Percentiles rank a stretch among this genome's conserved stretches.
Conservation (phyloP, 352 stramenopile species). For the Globisporangium cylindrosporum region DNA sequence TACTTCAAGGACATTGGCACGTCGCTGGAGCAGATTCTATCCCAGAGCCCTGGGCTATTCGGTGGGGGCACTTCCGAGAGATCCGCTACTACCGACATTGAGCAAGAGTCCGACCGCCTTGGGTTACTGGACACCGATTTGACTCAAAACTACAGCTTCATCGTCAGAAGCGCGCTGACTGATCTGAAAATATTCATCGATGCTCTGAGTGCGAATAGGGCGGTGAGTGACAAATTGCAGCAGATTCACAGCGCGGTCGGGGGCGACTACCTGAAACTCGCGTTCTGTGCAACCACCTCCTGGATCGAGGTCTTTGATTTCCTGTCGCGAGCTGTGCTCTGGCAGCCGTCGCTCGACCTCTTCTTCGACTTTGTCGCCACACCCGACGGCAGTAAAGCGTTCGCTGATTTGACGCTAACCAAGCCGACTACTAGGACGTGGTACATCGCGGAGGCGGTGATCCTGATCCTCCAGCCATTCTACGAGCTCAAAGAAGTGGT, state of each 20-base stretch:
- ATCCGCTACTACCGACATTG: background rate
- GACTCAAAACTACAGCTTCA: background rate
- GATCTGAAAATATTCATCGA: slow-evolving; percentile 10
- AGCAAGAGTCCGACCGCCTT: background rate
- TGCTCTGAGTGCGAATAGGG: background rate
- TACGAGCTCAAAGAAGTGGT: slow-evolving; percentile 42
- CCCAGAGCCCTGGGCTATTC: background rate
- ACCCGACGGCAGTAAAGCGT: slow-evolving; percentile 1
- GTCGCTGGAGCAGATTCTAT: slow-evolving; percentile 18
- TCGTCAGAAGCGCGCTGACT: background rate
- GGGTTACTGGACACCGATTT: background rate
- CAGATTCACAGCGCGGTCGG: slow-evolving; percentile 14
- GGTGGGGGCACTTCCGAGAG: background rate
- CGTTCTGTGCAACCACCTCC: background rate
- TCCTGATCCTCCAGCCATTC: slow-evolving; percentile 39
- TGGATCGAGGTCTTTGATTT: slow-evolving; percentile 29
- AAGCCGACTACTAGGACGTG: slow-evolving; percentile 21
- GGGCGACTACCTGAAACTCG: background rate
- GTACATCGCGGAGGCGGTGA: slow-evolving; percentile 38
- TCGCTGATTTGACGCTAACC: background rate
- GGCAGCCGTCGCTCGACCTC: slow-evolving; percentile 20
- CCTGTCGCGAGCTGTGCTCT: slow-evolving; percentile 20
- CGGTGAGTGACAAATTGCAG: slow-evolving; percentile 2
- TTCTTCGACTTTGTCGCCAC: slow-evolving; percentile 18
- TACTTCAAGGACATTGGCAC: slow-evolving; percentile 20